These are phyloP conservation scores for Epithemia pelagica DNA, from an alignment of 108 stramenopile genomes.

Conservation along the genomic window DNA sequence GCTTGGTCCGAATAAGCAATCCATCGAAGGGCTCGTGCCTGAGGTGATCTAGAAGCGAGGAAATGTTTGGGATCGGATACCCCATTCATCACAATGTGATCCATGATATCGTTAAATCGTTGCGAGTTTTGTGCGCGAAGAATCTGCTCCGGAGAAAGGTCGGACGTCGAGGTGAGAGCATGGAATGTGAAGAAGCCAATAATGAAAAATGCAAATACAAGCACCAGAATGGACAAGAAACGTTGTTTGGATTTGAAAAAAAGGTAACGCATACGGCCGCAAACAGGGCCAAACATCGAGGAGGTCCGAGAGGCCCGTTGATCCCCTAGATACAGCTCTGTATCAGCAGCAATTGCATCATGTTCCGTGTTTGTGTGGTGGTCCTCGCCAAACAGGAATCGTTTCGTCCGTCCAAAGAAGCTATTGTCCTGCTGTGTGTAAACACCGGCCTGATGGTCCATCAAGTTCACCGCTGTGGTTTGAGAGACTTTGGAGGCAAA, in stretches of 20 bases:
- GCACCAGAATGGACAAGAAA: not conserved
- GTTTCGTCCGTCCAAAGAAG: not conserved
- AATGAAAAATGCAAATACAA: not conserved
- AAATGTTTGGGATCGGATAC: constrained; percentile 14
- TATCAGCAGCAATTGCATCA: constrained; percentile 3
- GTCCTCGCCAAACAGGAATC: not conserved
- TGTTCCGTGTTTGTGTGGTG: not conserved
- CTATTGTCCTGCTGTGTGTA: constrained; percentile 1
- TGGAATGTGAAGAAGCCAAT: not conserved
- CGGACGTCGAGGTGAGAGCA: not conserved
- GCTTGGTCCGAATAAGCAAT: constrained; percentile 24
- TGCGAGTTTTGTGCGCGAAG: constrained; percentile 4
- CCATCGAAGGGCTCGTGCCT: constrained; percentile 13
- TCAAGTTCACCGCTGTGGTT: constrained; percentile 10
- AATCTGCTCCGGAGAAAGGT: not conserved
- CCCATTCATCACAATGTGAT: constrained; percentile 12
- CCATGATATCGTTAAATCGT: constrained; percentile 14
- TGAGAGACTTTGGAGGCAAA: not conserved
- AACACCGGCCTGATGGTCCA: constrained; percentile 13
- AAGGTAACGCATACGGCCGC: not conserved
- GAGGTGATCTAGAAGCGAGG: not conserved
- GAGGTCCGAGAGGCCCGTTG: not conserved
- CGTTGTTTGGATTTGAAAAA: not conserved
- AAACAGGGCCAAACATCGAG: not conserved
- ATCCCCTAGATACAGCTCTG: not conserved